Base-by-base conservation (phyloP, 495 filamentous ascomycete genomes). In the Penicillium soppii region DNA sequence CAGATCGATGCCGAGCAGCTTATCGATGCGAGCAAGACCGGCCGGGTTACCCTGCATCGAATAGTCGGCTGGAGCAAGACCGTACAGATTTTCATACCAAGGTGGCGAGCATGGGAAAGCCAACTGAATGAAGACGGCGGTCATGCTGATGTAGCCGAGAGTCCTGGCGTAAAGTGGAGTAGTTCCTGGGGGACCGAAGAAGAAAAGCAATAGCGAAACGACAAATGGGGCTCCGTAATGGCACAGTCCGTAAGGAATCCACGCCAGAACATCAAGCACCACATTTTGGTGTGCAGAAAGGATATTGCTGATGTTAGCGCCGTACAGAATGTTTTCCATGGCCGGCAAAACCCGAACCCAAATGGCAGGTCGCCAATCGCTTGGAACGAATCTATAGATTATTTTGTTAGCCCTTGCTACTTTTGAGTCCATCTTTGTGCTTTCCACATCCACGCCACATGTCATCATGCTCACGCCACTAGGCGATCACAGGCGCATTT, bases 311-410 rank as follows among this genome's bases (percentile, higher is more conserved):
- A 97, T 82, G 72, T 96, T 96, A 25, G 90, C 90, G 42, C 92
- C 92, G 65, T 97, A 97, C 42, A 97, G 76, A 47, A 97, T 94
- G 69, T 97, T 96, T 67, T 97, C 92, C 53, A 97, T 80, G n/a
- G 92, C 88, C 3, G 92, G 92, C 10, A 97, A 78, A 17, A 97
- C 89, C 51, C 90, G 87, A 50, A 96, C 92, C 88, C 91, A 96
- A 57, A 97, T 96, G 36, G 88, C 86, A 39, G 90, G 90, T 33
- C 92, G 82, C 71, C 88, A 91, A 59, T 90, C 88, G 49, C 81
- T 79, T 8, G 90, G 87, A 55, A 97, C 87, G 70, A 95, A 97
- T 53, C 88, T 91, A 65, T 39, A 32, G 15, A 36, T n/a, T n/a
- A 56, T 26, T 2, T 19, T 35, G 58, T 71, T 37, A 70, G 60